These are phyloP conservation scores for Scedosporium boydii DNA, from an alignment of 2,329 filamentous ascomycete genomes.

Conservation along the genomic window DNA sequence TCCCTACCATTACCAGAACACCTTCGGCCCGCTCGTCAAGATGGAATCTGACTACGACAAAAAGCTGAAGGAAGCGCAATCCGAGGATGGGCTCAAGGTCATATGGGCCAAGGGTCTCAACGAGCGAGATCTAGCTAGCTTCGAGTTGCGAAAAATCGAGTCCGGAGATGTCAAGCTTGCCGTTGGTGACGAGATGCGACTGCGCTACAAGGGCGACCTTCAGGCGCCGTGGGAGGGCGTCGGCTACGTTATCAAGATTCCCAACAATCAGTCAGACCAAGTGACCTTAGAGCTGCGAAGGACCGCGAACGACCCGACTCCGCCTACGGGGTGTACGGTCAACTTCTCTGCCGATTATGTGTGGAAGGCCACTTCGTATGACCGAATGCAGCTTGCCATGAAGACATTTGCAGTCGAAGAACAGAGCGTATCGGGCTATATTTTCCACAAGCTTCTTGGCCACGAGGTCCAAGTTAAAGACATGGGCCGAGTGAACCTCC, in stretches of 20 bases:
- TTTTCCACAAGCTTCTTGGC: conserved; percentile 92
- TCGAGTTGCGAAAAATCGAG: conserved; percentile 93
- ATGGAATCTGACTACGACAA: conserved; percentile 99
- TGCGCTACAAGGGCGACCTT: conserved; percentile 92
- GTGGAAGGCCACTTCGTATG: conserved; percentile 98
- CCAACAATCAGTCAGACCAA: conserved; percentile 97
- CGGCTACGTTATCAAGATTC: conserved; percentile 98
- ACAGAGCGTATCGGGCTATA: conserved; percentile 96
- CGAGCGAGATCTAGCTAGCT: conserved; percentile 93
- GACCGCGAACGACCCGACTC: conserved; percentile 90
- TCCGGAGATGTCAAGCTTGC: conserved; percentile 96
- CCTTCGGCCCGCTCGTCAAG: conserved; percentile 95
- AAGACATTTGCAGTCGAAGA: conserved; percentile 98
- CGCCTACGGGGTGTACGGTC: conserved; percentile 91
- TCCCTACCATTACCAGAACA: conserved; percentile 97
- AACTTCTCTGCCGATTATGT: conserved; percentile 99
- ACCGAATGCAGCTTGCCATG: conserved; percentile 98
- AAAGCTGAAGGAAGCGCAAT: conserved; percentile 96
- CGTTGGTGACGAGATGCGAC: conserved; percentile 95
- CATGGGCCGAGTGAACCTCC: conserved; percentile 72
- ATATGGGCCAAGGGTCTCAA: conserved; percentile 94
- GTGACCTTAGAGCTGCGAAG: conserved; percentile 91
- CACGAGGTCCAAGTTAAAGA: conserved; percentile 90
- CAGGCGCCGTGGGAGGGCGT: conserved; percentile 93
- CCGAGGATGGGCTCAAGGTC: conserved; percentile 88